Evolutionary conservation across 345 rosid genomes (phyloP).

Genomic region (Gossypium arboreum): DNA sequence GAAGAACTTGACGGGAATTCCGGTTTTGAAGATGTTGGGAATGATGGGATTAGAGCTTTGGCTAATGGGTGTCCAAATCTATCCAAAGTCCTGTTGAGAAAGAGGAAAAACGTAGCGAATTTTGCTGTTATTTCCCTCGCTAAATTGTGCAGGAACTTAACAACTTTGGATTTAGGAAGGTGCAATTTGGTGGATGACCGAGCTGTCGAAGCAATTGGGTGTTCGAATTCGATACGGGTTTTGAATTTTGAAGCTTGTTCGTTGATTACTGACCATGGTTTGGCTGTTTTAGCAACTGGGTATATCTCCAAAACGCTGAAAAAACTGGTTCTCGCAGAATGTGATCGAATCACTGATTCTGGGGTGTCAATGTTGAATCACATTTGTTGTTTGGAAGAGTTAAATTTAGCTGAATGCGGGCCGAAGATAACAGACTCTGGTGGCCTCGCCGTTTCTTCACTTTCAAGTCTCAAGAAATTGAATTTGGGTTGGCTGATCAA

Average conservation of each 20-base stretch:
- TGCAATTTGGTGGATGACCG: constrained; percentile 35
- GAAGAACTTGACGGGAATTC: neutral
- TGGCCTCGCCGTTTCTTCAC: constrained; percentile 29
- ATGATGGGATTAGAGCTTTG: constrained; percentile 26
- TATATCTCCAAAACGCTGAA: constrained; percentile 30
- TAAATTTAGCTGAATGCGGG: constrained; percentile 47
- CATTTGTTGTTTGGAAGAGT: constrained; percentile 40
- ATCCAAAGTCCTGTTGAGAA: constrained; percentile 27
- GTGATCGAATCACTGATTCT: constrained; percentile 36
- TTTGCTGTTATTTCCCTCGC: constrained; percentile 30
- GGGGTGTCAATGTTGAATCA: constrained; percentile 32
- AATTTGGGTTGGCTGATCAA: constrained; percentile 44
- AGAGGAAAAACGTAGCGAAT: constrained; percentile 32
- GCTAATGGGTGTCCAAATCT: constrained; percentile 33
- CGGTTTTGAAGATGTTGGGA: constrained; percentile 25
- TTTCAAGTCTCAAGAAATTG: constrained; percentile 29
- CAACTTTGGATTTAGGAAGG: constrained; percentile 35
- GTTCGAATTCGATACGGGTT: constrained; percentile 17
- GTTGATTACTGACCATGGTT: constrained; percentile 33
- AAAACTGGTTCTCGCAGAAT: constrained; percentile 36
- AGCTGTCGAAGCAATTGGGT: constrained; percentile 23
- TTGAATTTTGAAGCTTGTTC: constrained; percentile 40
- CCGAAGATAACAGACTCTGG: constrained; percentile 39
- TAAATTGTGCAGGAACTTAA: constrained; percentile 24
- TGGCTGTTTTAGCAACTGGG: constrained; percentile 34